Percentiles rank a stretch among this genome's conserved stretches.
These are phyloP conservation scores for Lactarius sp. DNA, from an alignment of 768 basidiomycete species.

Conservation along the genomic window DNA sequence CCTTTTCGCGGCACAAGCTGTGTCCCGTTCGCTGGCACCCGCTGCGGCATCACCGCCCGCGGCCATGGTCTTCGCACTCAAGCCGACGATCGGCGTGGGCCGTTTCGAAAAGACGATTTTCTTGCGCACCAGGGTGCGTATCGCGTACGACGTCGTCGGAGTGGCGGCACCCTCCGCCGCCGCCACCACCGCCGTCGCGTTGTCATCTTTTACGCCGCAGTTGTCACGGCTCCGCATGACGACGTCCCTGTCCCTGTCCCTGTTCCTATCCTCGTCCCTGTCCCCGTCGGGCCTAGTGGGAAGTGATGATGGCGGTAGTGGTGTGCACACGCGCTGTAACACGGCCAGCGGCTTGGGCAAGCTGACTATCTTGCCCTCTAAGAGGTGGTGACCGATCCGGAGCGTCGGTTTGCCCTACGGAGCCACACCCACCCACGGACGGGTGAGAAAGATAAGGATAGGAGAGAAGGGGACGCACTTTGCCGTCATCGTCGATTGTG, in stretches of 20 bases:
- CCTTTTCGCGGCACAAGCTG: neutral
- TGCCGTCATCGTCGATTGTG: slow-evolving; percentile 49
- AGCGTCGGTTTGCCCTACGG: slow-evolving; percentile 74
- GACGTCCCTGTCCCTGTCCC: slow-evolving; percentile 11
- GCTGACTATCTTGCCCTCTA: slow-evolving; percentile 78
- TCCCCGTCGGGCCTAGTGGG: neutral
- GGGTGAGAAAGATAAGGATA: too few species aligned
- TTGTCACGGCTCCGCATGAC: slow-evolving; percentile 28
- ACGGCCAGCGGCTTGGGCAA: slow-evolving; percentile 82
- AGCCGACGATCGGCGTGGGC: slow-evolving; percentile 63
- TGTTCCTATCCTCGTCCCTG: neutral
- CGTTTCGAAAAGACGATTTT: slow-evolving; percentile 83
- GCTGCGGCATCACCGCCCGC: neutral
- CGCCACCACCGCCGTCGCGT: slow-evolving; percentile 8
- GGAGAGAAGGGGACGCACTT: slow-evolving; percentile 39
- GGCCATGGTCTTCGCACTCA: slow-evolving; percentile 12
- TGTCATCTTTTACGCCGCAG: slow-evolving; percentile 10
- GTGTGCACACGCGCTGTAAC: slow-evolving; percentile 43
- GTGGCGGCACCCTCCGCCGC: neutral
- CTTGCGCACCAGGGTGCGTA: slow-evolving; percentile 67
- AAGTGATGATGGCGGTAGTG: neutral
- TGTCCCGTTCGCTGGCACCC: neutral
- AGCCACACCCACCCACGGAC: neutral
- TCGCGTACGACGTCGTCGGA: slow-evolving; percentile 30
- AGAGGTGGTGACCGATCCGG: slow-evolving; percentile 79